A percentile compares a stretch with the other conserved stretches of the same genome.
phyloP scores from a whole-genome alignment of 2,329 filamentous ascomycete genomes.

The Colletotrichum sublineola region DNA sequence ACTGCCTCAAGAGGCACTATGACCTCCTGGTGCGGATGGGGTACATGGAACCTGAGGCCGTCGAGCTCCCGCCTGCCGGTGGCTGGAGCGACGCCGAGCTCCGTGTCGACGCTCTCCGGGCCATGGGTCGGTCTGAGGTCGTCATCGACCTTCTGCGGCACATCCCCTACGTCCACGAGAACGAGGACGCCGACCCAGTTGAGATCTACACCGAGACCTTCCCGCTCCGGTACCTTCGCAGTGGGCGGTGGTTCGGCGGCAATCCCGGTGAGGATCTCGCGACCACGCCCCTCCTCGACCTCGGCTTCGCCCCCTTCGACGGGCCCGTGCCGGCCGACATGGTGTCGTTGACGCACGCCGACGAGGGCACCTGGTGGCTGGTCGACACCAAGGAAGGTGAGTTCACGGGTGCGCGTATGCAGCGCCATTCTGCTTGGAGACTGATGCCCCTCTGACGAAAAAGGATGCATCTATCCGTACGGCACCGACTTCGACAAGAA shows the following conservation, averaged over 20 bases:
- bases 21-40: constrained; percentile 39
- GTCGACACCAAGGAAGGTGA: constrained; percentile 36
- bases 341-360: constrained; percentile 40
- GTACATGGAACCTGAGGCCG: constrained; percentile 27
- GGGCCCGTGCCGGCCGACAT: constrained; percentile 38
- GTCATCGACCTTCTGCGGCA: constrained; percentile 38
- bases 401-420: neutral
- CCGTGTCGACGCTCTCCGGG: constrained; percentile 40
- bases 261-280: constrained; percentile 9
- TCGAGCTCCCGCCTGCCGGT: constrained; percentile 28
- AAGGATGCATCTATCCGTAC: constrained; percentile 38
- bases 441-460: neutral
- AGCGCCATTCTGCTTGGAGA: neutral
- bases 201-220: constrained; percentile 40
- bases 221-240: constrained; percentile 38
- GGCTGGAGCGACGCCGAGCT: constrained; percentile 41
- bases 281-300: constrained; percentile 29
- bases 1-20: constrained; percentile 39
- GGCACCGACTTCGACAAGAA: constrained; percentile 32
- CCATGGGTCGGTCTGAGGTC: constrained; percentile 40
- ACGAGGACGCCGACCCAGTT: constrained; percentile 30
- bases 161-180: constrained; percentile 38
- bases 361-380: constrained; percentile 40
- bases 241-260: constrained; percentile 38
- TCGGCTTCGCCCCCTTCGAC: constrained; percentile 40